Base-by-base conservation (phyloP, 257 asterid genomes). In the Galeopsis tetrahit region DNA sequence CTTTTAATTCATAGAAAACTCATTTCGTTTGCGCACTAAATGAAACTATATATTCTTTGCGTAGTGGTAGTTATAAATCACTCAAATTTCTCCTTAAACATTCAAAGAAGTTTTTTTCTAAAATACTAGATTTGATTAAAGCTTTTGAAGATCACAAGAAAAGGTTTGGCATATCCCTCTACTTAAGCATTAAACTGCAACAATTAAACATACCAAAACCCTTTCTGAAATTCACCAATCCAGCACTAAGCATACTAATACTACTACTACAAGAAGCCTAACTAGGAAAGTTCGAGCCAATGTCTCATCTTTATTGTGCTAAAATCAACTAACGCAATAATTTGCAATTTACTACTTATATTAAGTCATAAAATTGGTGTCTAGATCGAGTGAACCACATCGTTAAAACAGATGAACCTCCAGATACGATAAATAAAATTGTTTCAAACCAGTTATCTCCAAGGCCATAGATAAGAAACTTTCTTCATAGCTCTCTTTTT, bases 401-500 rank as follows among this genome's bases (percentile, higher is more conserved):
- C 17, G 7, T 35, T 14, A 55, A 33, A 68, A 48, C 72, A 68
- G 15, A 59, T 65, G 51, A 69, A 63, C 32, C 35, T 4, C 35
- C 6, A 46, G 15, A 75, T 10, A 65, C 7, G 11, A 32, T 56
- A n/a, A 69, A 56, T 55, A 3, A 53, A 34, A 58, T 39, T 40
- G 77, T 40, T 57, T 44, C 51, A 35, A 62, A 38, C 40, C 15
- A 4, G 56, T 14, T 8, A 32, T 72, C 55, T 69, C 76, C 61
- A 59, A 42, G 11, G 51, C 79, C 60, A 51, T 10, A 3, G 57
- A 55, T 66, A 21, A 53, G 36, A 34, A 53, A 21, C 53, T 33
- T 43, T 63, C 77, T 38, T 69, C 62, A 10, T 21, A 10, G 66
- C 60, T 64, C 68, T 42, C 1, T 46, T n/a, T 66, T 76, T 76